Evolutionary conservation across 2,329 filamentous ascomycete genomes (phyloP).

Genomic region (Microthyrium microscopicum): DNA sequence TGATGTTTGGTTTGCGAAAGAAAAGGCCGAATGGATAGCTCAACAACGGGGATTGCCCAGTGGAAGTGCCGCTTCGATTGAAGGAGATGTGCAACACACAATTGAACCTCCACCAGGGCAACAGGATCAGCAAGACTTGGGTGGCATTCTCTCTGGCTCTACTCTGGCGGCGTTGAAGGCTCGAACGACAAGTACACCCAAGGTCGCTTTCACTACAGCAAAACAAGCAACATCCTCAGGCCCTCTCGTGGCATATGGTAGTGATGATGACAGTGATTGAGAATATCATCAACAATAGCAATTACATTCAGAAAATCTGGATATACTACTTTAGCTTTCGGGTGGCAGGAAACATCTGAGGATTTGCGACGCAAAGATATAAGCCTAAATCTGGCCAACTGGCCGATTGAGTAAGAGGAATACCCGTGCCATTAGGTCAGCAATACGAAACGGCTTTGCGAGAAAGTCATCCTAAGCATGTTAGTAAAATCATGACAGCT

Average conservation of each 20-base stretch:
- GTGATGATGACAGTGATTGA: conserved; percentile 62
- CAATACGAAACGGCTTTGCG: conserved; percentile 19
- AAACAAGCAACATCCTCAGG: conserved; percentile 33
- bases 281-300: background rate
- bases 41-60: conserved; percentile 34
- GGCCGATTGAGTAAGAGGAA: too few species aligned
- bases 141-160: conserved; percentile 64
- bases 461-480: conserved; percentile 11
- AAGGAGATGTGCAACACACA: conserved; percentile 33
- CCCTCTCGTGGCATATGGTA: conserved; percentile 76
- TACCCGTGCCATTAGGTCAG: conserved; percentile 18
- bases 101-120: conserved; percentile 28
- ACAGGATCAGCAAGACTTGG: conserved; percentile 18
- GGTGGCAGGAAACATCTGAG: too few species aligned
- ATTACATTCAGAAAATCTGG: too few species aligned
- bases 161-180: conserved; percentile 63
- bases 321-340: too few species aligned
- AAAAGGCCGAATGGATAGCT: conserved; percentile 48
- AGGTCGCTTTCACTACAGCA: conserved; percentile 31
- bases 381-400: too few species aligned
- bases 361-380: too few species aligned
- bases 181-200: conserved; percentile 32
- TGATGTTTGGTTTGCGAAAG: conserved; percentile 78
- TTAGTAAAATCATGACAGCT: too few species aligned
- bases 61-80: conserved; percentile 29